A percentile compares a stretch with the other conserved stretches of the same genome.
phyloP scores from a whole-genome alignment of 1,139 yeast genomes.

The Yamadazyma membranifaciens region DNA sequence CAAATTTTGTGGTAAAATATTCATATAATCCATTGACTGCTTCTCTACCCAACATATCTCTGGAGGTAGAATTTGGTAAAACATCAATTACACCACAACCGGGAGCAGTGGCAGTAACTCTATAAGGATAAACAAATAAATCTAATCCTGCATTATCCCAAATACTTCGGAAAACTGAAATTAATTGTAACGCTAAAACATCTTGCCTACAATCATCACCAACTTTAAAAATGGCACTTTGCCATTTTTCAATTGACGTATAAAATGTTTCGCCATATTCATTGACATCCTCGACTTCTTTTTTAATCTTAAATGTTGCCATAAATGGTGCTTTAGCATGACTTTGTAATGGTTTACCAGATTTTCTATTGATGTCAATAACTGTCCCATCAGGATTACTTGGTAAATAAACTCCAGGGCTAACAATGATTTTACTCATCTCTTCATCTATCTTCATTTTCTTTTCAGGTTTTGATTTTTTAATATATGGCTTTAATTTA shows the following conservation, averaged over 20 bases:
- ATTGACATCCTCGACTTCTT: conserved; percentile 45
- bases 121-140: conserved; percentile 84
- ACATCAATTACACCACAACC: conserved; percentile 99
- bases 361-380: conserved; percentile 83
- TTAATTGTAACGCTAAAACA: conserved; percentile 87
- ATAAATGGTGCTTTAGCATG: conserved; percentile 98
- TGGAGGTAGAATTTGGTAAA: conserved; percentile 86
- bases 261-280: conserved; percentile 40
- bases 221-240: conserved; percentile 96
- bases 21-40: conserved; percentile 97
- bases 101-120: conserved; percentile 98
- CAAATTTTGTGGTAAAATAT: conserved; percentile 88
- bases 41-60: conserved; percentile 98
- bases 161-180: conserved; percentile 86
- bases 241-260: conserved; percentile 63
- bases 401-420: conserved; percentile 88
- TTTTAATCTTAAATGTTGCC: conserved; percentile 89
- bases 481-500: conserved; percentile 88
- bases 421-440: conserved; percentile 75
- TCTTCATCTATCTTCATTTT: conserved; percentile 96
- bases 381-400: conserved; percentile 96
- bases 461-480: conserved; percentile 93
- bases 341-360: conserved; percentile 95
- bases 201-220: conserved; percentile 99
- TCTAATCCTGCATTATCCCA: conserved; percentile 89